Base-by-base conservation (phyloP, 345 rosid genomes). In the Salix udensis region DNA sequence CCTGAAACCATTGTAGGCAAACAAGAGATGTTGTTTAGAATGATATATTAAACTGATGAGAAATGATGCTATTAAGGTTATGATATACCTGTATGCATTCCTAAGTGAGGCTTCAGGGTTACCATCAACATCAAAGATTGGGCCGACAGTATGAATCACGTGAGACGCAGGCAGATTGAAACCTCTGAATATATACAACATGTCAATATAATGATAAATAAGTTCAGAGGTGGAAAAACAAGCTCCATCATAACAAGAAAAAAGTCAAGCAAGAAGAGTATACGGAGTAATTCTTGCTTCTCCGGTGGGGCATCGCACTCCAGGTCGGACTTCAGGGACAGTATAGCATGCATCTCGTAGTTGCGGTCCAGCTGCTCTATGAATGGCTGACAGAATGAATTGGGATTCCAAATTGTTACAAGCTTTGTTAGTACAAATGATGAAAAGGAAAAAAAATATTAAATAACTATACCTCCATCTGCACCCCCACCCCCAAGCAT, bases 401-500 rank as follows among this genome's bases (percentile, higher is more conserved):
- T 44, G 16, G 50, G 13, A 44, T 44, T 50, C 31, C 30, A 78
- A 26, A 9, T 68, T 75, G 37, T 23, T 13, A 23, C 39, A 13
- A 24, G 71, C 68, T 75, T 11, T 18, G 26, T 50, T 42, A 24
- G 14, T 19, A 30, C 24, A 48, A 67, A 42, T 14, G 23, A 66
- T 21, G 21, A 9, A 65, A 50, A 67, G n/a, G 28, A n/a, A 44
- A 50, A 50, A 5, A 36, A 71, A 13, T 23, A 21, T 16, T 55
- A 68, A 46, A 48, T 8, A 61, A 19, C 58, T 26, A 4, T 80
- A 91, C 98, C 94, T 87, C 98, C 97, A 84, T 94, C 97, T 0
- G 95, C 98, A 62, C 97, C 98, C 80, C 94, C 96, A 71, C 98
- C 98, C 70, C 98, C 97, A 68, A 94, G 85, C 98, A 94, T 92